phyloP scores from a whole-genome alignment of 2,329 filamentous ascomycete species.

The Stagonosporopsis rhizophila region DNA sequence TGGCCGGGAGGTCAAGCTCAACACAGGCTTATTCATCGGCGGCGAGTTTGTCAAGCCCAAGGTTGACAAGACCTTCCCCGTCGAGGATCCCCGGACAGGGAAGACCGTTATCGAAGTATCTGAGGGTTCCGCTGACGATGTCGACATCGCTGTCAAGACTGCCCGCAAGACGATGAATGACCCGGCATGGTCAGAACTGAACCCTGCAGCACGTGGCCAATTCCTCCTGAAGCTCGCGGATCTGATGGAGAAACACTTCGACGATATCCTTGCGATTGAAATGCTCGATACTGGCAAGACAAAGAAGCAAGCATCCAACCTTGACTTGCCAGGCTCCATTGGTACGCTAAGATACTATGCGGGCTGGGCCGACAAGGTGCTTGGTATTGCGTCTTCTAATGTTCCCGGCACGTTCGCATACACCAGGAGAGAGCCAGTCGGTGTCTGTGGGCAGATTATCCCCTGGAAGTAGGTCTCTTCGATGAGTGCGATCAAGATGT shows the following conservation, averaged over 20 bases:
- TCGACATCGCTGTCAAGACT: conserved; percentile 13
- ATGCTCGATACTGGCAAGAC: conserved; percentile 18
- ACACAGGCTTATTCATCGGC: conserved; percentile 54
- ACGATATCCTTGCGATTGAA: conserved; percentile 16
- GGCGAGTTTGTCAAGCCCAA: conserved; percentile 52
- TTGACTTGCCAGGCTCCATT: conserved; percentile 67
- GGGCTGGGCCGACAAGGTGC: conserved; percentile 80
- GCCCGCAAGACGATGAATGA: conserved; percentile 16
- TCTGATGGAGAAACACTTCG: conserved; percentile 16
- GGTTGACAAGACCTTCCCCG: conserved; percentile 19
- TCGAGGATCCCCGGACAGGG: conserved; percentile 24
- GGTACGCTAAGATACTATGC: conserved; percentile 74
- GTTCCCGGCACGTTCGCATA: conserved; percentile 75
- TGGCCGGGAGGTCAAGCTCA: conserved; percentile 14
- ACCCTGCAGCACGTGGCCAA: conserved; percentile 10
- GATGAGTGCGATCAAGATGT: too few species aligned
- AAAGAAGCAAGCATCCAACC: conserved; percentile 48
- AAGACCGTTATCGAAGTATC: conserved; percentile 18
- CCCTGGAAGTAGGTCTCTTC: conserved; percentile 54
- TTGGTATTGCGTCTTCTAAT: conserved; percentile 76
- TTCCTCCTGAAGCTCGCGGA: conserved; percentile 14
- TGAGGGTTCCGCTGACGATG: conserved; percentile 15
- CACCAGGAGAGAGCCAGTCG: conserved; percentile 76
- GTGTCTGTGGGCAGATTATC: conserved; percentile 79
- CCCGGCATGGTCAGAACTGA: conserved; percentile 11